A percentile compares a stretch with the other conserved stretches of the same genome.
These are phyloP conservation scores for Amylocystis lapponica DNA, from an alignment of 768 basidiomycete genomes.

Conservation along the genomic window DNA sequence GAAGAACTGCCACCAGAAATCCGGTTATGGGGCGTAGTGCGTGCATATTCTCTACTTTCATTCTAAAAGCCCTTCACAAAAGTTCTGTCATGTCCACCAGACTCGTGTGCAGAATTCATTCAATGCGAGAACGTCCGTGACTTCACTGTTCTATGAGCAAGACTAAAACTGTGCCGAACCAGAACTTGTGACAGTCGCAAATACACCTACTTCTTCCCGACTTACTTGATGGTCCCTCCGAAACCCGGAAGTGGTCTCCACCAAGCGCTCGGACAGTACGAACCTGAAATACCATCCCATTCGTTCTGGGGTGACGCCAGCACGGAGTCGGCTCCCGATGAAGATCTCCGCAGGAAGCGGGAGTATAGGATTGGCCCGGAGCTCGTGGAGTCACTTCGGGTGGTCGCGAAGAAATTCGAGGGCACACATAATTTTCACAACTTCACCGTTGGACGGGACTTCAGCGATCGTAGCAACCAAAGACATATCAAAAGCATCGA, in stretches of 20 bases:
- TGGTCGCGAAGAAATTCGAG: slow-evolving; percentile 57
- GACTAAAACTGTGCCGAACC: slow-evolving; percentile 6
- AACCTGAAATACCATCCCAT: slow-evolving; percentile 29
- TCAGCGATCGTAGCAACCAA: slow-evolving; percentile 73
- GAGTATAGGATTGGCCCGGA: slow-evolving; percentile 58
- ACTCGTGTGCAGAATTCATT: slow-evolving; percentile 75
- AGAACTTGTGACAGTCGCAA: slow-evolving; percentile 92
- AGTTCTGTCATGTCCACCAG: slow-evolving; percentile 26
- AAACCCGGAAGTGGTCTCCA: slow-evolving; percentile 66
- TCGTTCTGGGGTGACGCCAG: slow-evolving; percentile 56
- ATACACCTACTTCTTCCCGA: slow-evolving; percentile 96
- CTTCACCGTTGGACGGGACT: slow-evolving; percentile 87
- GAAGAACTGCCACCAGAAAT: slow-evolving; percentile 87
- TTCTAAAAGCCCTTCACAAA: neutral
- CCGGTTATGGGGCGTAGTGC: slow-evolving; percentile 83
- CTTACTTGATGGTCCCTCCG: slow-evolving; percentile 88
- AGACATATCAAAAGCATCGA: slow-evolving; percentile 87
- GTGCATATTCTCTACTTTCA: slow-evolving; percentile 29
- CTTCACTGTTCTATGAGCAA: neutral
- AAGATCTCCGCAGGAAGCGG: slow-evolving; percentile 62
- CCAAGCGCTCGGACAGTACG: slow-evolving; percentile 33
- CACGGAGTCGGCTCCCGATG: slow-evolving; percentile 37
- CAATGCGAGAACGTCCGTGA: slow-evolving; percentile 63
- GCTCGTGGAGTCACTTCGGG: slow-evolving; percentile 52
- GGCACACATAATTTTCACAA: slow-evolving; percentile 98